phyloP scores from a whole-genome alignment of 208 protist species.

The Herpetomonas tarakana region DNA sequence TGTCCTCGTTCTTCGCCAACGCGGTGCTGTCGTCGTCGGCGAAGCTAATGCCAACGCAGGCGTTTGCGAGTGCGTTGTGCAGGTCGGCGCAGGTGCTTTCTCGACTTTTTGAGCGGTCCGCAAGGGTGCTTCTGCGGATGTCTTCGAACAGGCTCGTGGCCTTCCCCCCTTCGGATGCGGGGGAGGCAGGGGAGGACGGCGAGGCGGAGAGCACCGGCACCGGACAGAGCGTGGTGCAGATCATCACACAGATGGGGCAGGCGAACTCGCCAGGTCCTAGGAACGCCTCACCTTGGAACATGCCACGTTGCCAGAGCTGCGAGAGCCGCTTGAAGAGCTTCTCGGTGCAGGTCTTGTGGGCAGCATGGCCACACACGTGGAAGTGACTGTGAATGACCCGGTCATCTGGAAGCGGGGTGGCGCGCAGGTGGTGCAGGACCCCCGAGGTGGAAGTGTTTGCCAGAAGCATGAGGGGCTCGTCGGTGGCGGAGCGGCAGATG shows the following conservation, averaged over 20 bases:
- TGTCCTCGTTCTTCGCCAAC: slow-evolving; percentile 29
- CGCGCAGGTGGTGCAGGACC: slow-evolving; percentile 26
- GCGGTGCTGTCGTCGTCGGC: slow-evolving; percentile 13
- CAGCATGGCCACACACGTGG: slow-evolving; percentile 60
- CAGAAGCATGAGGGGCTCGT: slow-evolving; percentile 59
- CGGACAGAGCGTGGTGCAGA: slow-evolving; percentile 52
- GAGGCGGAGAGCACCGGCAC: slow-evolving; percentile 32
- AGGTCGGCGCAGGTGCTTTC: slow-evolving; percentile 20
- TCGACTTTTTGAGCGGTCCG: background rate
- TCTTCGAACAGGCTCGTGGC: slow-evolving; percentile 35
- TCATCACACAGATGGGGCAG: slow-evolving; percentile 72
- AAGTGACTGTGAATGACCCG: slow-evolving; percentile 47
- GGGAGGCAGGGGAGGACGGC: background rate
- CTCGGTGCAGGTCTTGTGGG: slow-evolving; percentile 59
- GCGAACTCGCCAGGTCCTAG: slow-evolving; percentile 47
- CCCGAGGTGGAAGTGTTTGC: slow-evolving; percentile 51
- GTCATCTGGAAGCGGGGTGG: slow-evolving; percentile 16
- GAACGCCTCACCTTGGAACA: slow-evolving; percentile 36
- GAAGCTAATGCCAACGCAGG: slow-evolving; percentile 36
- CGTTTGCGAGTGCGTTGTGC: slow-evolving; percentile 35
- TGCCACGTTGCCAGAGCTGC: slow-evolving; percentile 23
- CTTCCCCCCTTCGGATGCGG: background rate
- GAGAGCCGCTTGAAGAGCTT: slow-evolving; percentile 47
- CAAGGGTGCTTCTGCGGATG: slow-evolving; percentile 21
- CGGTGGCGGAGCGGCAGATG: slow-evolving; percentile 36